These are phyloP conservation scores for Suhomyces ambrosiae DNA, from an alignment of 1,139 yeast genomes.

Conservation along the genomic window DNA sequence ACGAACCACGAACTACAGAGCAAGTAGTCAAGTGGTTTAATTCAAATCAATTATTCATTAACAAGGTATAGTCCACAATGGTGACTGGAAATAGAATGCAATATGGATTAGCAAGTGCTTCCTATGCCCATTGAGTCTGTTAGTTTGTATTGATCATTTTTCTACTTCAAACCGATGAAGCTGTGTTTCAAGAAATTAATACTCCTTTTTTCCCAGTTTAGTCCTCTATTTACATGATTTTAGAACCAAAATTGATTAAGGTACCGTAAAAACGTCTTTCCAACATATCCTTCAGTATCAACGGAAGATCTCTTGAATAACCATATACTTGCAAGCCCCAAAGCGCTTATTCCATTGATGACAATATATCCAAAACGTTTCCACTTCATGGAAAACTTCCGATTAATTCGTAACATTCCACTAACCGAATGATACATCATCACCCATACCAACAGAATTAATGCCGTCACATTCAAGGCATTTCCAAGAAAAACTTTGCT, in stretches of 20 bases:
- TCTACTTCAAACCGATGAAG: too few relatives aligned
- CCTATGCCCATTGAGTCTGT: too few relatives aligned
- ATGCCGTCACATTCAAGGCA: conserved; percentile 22
- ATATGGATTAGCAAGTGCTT: too few relatives aligned
- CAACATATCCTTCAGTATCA: conserved; percentile 32
- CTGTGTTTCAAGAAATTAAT: too few relatives aligned
- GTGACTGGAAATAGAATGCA: too few relatives aligned
- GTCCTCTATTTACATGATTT: background rate
- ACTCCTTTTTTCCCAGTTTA: background rate
- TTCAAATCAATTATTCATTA: too few relatives aligned
- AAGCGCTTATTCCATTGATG: conserved; percentile 26
- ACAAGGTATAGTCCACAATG: too few relatives aligned
- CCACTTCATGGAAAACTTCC: conserved; percentile 31
- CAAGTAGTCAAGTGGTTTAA: too few relatives aligned
- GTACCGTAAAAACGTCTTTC: conserved; percentile 31
- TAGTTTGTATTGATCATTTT: background rate
- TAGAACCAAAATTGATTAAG: conserved; percentile 18
- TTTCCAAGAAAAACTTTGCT: conserved; percentile 24
- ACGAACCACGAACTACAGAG: too few relatives aligned
- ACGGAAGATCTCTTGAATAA: conserved; percentile 23
- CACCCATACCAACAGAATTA: conserved; percentile 27
- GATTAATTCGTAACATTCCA: conserved; percentile 37
- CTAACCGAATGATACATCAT: conserved; percentile 39
- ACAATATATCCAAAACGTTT: conserved; percentile 39
- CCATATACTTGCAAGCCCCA: conserved; percentile 30